A percentile compares a stretch with the other conserved stretches of the same genome.
These are phyloP conservation scores for Chalciporus sp. DNA, from an alignment of 1,284 basidiomycete genomes.

Conservation along the genomic window DNA sequence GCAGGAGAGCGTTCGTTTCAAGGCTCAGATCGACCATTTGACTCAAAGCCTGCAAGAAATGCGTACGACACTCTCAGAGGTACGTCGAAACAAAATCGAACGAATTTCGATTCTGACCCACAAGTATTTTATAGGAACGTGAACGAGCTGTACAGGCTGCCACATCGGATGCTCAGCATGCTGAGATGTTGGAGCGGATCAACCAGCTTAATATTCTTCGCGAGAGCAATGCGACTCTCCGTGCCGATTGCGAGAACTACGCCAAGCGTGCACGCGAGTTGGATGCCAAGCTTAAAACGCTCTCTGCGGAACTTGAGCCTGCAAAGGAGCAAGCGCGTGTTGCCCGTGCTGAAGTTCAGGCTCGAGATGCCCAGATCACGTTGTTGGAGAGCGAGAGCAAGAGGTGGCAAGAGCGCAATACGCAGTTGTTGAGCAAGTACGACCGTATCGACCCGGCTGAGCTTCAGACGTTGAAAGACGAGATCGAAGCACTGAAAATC, in stretches of 20 bases:
- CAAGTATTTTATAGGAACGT: conserved; percentile 63
- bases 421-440: conserved; percentile 84
- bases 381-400: conserved; percentile 79
- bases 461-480: conserved; percentile 78
- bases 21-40: conserved; percentile 76
- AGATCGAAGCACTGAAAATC: conserved; percentile 59
- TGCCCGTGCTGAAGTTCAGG: conserved; percentile 75
- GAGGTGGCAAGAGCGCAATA: conserved; percentile 85
- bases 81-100: conserved; percentile 25
- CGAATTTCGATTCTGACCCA: too few relatives aligned
- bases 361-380: conserved; percentile 67
- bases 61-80: conserved; percentile 65
- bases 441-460: conserved; percentile 89
- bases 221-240: conserved; percentile 86
- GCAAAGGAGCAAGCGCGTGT: conserved; percentile 71
- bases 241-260: conserved; percentile 72
- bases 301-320: conserved; percentile 72
- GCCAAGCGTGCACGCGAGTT: conserved; percentile 67
- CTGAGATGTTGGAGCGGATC: conserved; percentile 85
- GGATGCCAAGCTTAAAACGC: conserved; percentile 61
- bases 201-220: conserved; percentile 86
- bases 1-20: conserved; percentile 80
- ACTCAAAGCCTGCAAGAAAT: conserved; percentile 72
- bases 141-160: conserved; percentile 71
- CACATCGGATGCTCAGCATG: conserved; percentile 78